Conservation (phyloP, 2,329 filamentous ascomycete genomes). For the Thermochaetoides dissita region DNA sequence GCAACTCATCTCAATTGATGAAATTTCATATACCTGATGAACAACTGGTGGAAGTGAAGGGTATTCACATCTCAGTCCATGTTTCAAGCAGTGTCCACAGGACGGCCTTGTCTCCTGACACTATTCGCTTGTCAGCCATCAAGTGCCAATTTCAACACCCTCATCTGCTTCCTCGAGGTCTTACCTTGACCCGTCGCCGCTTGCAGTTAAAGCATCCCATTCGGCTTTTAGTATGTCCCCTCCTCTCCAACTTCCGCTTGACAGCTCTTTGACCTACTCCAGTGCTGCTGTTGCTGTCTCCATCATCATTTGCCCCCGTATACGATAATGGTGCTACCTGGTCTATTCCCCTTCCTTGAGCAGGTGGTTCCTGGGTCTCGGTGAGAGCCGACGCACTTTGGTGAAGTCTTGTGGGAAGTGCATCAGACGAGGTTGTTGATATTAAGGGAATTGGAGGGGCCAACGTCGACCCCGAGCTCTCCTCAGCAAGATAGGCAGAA, state of each 20-base stretch:
- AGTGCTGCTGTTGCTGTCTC: conserved; percentile 3
- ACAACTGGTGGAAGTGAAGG: conserved; percentile 35
- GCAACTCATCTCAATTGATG: neutral
- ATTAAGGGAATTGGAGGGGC: conserved; percentile 18
- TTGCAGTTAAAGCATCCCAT: conserved; percentile 56
- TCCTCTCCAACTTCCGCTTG: conserved; percentile 34
- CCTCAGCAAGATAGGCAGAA: conserved; percentile 14
- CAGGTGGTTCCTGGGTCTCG: too few species aligned
- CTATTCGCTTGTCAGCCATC: conserved; percentile 20
- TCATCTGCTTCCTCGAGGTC: neutral
- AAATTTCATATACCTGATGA: conserved; percentile 29
- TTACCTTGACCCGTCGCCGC: conserved; percentile 48
- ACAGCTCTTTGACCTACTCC: conserved; percentile 1
- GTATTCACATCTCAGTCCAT: conserved; percentile 49
- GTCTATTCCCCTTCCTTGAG: too few species aligned
- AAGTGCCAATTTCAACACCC: too few species aligned
- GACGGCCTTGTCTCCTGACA: conserved; percentile 52
- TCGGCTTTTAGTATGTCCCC: conserved; percentile 53
- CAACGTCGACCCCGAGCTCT: conserved; percentile 15
- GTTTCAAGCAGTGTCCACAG: conserved; percentile 50
- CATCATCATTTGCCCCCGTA: neutral
- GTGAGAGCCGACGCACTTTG: too few species aligned
- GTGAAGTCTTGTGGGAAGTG: too few species aligned
- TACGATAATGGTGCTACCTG: too few species aligned
- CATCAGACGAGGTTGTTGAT: conserved; percentile 1